Percentiles rank a stretch among this genome's conserved stretches.
phyloP scores from a whole-genome alignment of 371 early-diverging fungal genomes.

The Dichotomocladium elegans region DNA sequence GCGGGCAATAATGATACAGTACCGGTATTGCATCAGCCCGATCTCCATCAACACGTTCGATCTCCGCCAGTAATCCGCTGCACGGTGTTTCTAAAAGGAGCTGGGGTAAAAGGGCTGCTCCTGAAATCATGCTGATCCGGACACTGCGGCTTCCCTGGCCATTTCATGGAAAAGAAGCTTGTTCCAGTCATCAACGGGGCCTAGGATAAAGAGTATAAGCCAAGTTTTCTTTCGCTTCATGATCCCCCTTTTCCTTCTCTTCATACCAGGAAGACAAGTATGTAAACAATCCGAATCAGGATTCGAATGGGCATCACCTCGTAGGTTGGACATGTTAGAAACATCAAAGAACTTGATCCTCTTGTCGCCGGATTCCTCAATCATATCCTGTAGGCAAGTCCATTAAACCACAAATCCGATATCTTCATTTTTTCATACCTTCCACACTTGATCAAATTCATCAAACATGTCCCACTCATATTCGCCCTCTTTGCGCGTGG shows the following conservation, averaged over 20 bases:
- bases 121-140: neutral
- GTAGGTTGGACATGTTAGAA: constrained; percentile 23
- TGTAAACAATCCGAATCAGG: constrained; percentile 45
- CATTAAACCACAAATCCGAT: neutral
- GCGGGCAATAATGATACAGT: too few relatives aligned
- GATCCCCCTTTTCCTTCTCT: too few relatives aligned
- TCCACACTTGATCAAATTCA: constrained; percentile 37
- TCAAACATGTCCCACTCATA: constrained; percentile 46
- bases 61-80: too few relatives aligned
- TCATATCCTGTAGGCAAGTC: constrained; percentile 10
- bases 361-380: constrained; percentile 16
- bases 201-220: constrained; percentile 5
- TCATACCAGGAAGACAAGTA: constrained; percentile 38
- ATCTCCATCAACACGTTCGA: too few relatives aligned
- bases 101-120: neutral
- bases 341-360: constrained; percentile 34
- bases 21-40: too few relatives aligned
- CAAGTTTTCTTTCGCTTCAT: too few relatives aligned
- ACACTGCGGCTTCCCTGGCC: constrained; percentile 5
- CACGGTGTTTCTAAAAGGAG: too few relatives aligned
- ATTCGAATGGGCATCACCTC: constrained; percentile 46
- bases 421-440: constrained; percentile 9
- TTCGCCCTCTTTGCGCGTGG: constrained; percentile 33
- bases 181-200: constrained; percentile 49
- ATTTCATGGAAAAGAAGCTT: constrained; percentile 36